phyloP scores from a whole-genome alignment of 73 alveolate species.

The Breviolum minutum region DNA sequence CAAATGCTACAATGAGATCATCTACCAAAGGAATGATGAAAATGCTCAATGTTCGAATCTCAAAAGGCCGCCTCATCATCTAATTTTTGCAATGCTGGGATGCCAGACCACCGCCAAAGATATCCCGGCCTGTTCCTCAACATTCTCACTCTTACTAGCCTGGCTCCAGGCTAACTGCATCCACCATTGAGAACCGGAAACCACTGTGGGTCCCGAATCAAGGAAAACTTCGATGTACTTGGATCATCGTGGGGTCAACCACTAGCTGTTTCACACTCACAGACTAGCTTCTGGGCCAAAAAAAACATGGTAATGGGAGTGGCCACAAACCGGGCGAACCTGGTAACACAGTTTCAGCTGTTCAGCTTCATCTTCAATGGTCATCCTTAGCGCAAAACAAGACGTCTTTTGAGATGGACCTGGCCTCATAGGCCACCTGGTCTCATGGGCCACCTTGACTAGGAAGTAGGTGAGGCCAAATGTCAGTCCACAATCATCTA shows the following conservation, averaged over 20 bases:
- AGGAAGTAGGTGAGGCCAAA: no score
- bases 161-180: neutral
- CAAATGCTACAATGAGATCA: neutral
- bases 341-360: slow-evolving; percentile 57
- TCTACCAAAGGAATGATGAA: no score
- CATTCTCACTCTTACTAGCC: slow-evolving; percentile 49
- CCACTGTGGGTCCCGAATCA: no score
- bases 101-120: slow-evolving; percentile 44
- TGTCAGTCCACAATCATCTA: neutral
- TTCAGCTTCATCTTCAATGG: slow-evolving; percentile 84
- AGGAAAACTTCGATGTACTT: neutral
- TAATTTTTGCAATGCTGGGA: neutral
- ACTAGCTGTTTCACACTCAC: no score
- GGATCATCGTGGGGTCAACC: no score
- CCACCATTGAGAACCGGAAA: no score
- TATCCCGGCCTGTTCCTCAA: slow-evolving; percentile 58
- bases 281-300: no score
- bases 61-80: neutral
- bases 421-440: neutral
- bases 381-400: slow-evolving; percentile 13
- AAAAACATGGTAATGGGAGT: neutral
- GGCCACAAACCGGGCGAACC: no score
- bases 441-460: neutral
- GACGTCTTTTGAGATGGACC: neutral
- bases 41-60: neutral